These are phyloP conservation scores for Pseudogymnoascus sp. DNA, from an alignment of 2,329 filamentous ascomycete species.

Conservation along the genomic window DNA sequence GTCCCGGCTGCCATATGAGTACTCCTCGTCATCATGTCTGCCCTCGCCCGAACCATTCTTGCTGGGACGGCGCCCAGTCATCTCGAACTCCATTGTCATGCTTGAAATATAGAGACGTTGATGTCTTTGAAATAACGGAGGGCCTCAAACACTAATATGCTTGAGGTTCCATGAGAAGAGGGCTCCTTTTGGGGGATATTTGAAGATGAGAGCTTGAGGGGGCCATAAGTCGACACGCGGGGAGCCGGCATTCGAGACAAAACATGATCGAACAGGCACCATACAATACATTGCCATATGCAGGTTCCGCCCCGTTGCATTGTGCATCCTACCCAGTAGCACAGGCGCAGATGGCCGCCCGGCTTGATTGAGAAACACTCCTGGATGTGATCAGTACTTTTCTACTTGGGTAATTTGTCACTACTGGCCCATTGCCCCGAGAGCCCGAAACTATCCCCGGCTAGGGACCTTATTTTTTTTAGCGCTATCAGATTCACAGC, in stretches of 20 bases:
- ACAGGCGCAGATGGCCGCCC: background rate
- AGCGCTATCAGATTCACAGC: background rate
- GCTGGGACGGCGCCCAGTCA: background rate
- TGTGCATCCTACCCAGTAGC: background rate
- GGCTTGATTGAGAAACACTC: slow-evolving; percentile 1
- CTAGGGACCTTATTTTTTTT: background rate
- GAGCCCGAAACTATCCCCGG: background rate
- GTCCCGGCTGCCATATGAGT: slow-evolving; percentile 17
- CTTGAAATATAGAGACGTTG: background rate
- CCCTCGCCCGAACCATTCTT: background rate
- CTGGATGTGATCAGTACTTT: slow-evolving; percentile 1
- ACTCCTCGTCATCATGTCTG: slow-evolving; percentile 17
- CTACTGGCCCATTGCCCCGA: background rate
- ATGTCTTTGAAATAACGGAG: background rate
- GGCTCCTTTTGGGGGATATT: background rate
- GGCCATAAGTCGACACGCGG: background rate
- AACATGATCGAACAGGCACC: background rate
- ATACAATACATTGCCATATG: background rate
- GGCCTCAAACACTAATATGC: slow-evolving; percentile 3
- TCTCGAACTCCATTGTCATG: slow-evolving; percentile 1
- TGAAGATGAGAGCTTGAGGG: background rate
- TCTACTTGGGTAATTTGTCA: slow-evolving; percentile 1
- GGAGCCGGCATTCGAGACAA: slow-evolving; percentile 7
- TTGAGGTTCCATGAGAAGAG: background rate
- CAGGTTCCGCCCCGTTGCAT: background rate